phyloP scores from a whole-genome alignment of 345 rosid genomes.

The Sapria himalayana region DNA sequence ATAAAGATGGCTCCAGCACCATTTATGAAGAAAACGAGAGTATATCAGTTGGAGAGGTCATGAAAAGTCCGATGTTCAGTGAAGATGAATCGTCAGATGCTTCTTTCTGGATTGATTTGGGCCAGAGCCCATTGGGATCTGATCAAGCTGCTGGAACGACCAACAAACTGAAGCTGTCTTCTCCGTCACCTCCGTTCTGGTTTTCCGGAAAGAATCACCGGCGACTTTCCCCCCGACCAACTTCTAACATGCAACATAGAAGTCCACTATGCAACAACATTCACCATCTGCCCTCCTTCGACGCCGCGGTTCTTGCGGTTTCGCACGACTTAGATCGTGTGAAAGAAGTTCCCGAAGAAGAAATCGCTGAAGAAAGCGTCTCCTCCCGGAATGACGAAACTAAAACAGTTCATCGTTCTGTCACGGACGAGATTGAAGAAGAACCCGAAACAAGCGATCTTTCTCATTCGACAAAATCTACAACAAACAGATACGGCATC shows the following conservation, averaged over 20 bases:
- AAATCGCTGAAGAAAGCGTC: conserved; percentile 11
- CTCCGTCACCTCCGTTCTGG: conserved; percentile 55
- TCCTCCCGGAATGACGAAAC: conserved; percentile 9
- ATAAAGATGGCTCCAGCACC: conserved; percentile 71
- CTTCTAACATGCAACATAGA: conserved; percentile 38
- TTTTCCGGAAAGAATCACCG: conserved; percentile 43
- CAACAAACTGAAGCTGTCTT: conserved; percentile 35
- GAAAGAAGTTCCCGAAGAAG: conserved; percentile 35
- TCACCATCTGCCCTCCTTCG: conserved; percentile 54
- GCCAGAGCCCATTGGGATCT: conserved; percentile 78
- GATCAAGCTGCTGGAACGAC: conserved; percentile 31
- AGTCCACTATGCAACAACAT: conserved; percentile 56
- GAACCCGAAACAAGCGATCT: conserved; percentile 22
- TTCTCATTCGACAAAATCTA: conserved; percentile 9
- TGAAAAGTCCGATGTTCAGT: conserved; percentile 93
- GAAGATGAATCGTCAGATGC: conserved; percentile 90
- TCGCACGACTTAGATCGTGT: conserved; percentile 49
- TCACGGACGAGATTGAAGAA: conserved; percentile 53
- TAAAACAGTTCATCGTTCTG: conserved; percentile 10
- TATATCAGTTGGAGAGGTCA: conserved; percentile 81
- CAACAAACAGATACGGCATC: conserved; percentile 11
- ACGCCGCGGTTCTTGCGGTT: conserved; percentile 83
- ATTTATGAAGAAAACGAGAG: conserved; percentile 88
- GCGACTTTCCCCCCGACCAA: conserved; percentile 37
- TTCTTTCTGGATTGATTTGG: conserved; percentile 83